A percentile compares a stretch with the other conserved stretches of the same genome.
phyloP scores from a whole-genome alignment of 2,329 filamentous ascomycete species.

The Colletotrichum gigasporum region DNA sequence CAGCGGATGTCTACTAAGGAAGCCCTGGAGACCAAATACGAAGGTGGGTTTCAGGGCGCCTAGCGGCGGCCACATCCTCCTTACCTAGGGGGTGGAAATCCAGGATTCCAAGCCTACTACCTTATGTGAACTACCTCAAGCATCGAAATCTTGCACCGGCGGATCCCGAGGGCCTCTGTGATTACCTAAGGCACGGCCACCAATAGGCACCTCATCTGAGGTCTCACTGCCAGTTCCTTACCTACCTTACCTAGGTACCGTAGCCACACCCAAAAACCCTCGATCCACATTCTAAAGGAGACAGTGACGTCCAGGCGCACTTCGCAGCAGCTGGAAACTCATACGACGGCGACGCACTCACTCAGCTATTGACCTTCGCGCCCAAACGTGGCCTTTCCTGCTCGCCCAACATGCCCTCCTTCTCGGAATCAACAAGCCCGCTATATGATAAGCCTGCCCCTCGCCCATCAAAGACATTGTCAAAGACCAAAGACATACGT shows the following conservation, averaged over 20 bases:
- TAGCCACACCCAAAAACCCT: too few relatives aligned
- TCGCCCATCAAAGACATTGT: constrained; percentile 52
- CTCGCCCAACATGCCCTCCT: constrained; percentile 1
- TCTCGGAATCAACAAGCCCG: neutral
- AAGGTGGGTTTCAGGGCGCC: neutral
- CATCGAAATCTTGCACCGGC: constrained; percentile 14
- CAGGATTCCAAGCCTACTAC: neutral
- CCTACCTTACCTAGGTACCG: too few relatives aligned
- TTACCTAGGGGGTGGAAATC: neutral
- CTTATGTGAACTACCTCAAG: neutral
- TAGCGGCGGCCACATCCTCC: neutral
- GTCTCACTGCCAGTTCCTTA: too few relatives aligned
- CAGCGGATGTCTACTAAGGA: too few relatives aligned
- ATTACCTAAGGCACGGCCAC: too few relatives aligned
- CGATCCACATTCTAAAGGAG: too few relatives aligned
- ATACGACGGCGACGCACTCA: too few relatives aligned
- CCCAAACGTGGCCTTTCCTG: too few relatives aligned
- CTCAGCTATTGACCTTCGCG: too few relatives aligned
- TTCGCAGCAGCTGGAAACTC: too few relatives aligned
- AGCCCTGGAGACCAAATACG: neutral
- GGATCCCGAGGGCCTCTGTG: neutral
- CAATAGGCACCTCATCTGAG: too few relatives aligned
- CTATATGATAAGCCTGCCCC: constrained; percentile 51
- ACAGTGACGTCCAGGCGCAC: too few relatives aligned
- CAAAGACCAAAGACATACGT: constrained; percentile 57